Base-by-base conservation (phyloP, 192 early-diverging fungal species). In the Mortierella antarctica region DNA sequence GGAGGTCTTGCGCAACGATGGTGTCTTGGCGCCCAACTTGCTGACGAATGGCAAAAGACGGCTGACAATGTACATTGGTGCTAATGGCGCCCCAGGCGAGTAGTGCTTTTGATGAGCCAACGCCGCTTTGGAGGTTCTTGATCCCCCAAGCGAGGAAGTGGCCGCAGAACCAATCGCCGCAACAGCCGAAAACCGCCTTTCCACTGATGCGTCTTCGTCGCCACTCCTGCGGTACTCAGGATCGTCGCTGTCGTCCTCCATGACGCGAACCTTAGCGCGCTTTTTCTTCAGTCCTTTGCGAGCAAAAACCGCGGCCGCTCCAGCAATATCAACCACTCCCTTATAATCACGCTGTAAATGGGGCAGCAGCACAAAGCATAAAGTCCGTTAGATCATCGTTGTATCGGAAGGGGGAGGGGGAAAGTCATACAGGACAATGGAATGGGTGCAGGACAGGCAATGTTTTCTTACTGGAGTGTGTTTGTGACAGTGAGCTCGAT, bases 401-500 rank as follows among this genome's bases (percentile, higher is more conserved):
- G 39, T 13, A 42, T 20, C 21, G 11, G 39, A 48, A 62, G 50
- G 50, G 47, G 48, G 48, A 59, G 7, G 15, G 1, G 6, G 45
- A 39, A 15, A 11, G 7, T 5, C 7, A 23, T 62, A 1, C 31
- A 2, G 1, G 31, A 7, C 49, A 23, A 40, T 3, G 17, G 14
- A 2, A 42, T 57, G 55, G 13, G n/a, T 65, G 31, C 41, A 9
- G 14, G 10, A 6, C 6, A 45, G 9, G 11, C 2, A 4, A 11
- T 0, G 9, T 46, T 76, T 65, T 47, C 83, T 70, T 73, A 92
- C 86, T 14, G 97, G 98, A 20, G 93, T 89, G 71, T 99, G 98
- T 65, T 91, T 90, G 74, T 99, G 96, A 74, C 98, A 99, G 62
- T 88, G 97, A 7, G 92, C 91, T 15, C 89, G 85, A 42, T 92